A percentile compares a stretch with the other conserved stretches of the same genome.
phyloP scores from a whole-genome alignment of 768 basidiomycete genomes.

The Calocybe indica region DNA sequence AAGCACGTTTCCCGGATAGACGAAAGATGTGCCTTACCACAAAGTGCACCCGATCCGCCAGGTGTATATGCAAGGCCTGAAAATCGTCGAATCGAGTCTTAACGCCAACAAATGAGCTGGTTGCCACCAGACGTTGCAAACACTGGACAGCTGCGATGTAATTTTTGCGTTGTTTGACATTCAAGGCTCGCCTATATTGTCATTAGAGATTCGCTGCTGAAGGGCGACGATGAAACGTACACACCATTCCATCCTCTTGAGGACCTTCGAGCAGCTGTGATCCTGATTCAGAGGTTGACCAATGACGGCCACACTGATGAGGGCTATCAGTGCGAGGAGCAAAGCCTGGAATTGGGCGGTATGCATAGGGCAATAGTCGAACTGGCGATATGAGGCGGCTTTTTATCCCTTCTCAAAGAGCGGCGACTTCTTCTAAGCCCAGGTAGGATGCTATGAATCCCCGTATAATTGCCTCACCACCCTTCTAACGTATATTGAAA shows the following conservation, averaged over 20 bases:
- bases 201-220: neutral
- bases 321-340: no score
- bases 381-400: no score
- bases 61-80: conserved; percentile 26
- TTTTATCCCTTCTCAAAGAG: no score
- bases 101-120: conserved; percentile 12
- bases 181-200: conserved; percentile 22
- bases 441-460: no score
- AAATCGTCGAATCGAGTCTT: conserved; percentile 35
- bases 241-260: neutral
- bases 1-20: neutral
- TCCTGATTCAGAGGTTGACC: no score
- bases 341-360: no score
- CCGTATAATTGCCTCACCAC: no score
- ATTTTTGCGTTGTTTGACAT: conserved; percentile 16
- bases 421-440: no score
- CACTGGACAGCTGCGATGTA: conserved; percentile 29
- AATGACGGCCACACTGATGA: no score
- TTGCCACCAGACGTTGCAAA: conserved; percentile 22
- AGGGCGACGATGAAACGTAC: neutral
- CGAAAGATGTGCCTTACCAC: conserved; percentile 20
- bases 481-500: no score
- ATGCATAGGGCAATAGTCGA: no score
- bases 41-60: conserved; percentile 22
- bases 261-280: neutral